A percentile compares a stretch with the other conserved stretches of the same genome.
These are phyloP conservation scores for Paracoccidioides lutzii DNA, from an alignment of 2,329 filamentous ascomycete species.

Conservation along the genomic window DNA sequence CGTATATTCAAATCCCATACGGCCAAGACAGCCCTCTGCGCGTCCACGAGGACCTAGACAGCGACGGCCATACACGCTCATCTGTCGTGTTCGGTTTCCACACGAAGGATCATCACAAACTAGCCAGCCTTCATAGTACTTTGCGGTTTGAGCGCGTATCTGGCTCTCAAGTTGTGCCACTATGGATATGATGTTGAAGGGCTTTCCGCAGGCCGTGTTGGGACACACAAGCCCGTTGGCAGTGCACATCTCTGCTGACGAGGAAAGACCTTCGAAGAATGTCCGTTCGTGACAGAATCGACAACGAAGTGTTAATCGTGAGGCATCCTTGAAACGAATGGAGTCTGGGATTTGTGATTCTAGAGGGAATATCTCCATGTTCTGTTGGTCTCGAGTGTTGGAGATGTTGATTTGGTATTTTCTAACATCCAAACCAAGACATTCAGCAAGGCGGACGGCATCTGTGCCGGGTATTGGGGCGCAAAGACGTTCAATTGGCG, in stretches of 20 bases:
- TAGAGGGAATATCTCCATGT: conserved; percentile 71
- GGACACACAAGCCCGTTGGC: conserved; percentile 64
- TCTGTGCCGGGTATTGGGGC: conserved; percentile 92
- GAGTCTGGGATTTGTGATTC: conserved; percentile 90
- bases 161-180: conserved; percentile 79
- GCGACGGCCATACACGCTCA: conserved; percentile 81
- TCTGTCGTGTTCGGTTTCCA: conserved; percentile 73
- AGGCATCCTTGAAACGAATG: conserved; percentile 73
- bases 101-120: conserved; percentile 83
- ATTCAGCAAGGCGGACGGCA: conserved; percentile 77
- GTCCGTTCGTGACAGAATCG: conserved; percentile 61
- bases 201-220: conserved; percentile 46
- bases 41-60: conserved; percentile 81
- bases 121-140: conserved; percentile 88
- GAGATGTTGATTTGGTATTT: conserved; percentile 66
- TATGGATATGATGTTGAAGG: conserved; percentile 58
- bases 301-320: conserved; percentile 65
- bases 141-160: conserved; percentile 61
- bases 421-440: conserved; percentile 77
- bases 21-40: conserved; percentile 69
- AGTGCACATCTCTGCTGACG: conserved; percentile 48
- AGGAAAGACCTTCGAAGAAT: conserved; percentile 62
- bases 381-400: conserved; percentile 37
- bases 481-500: conserved; percentile 92
- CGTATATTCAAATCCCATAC: conserved; percentile 75